Evolutionary conservation across 1,284 basidiomycete genomes (phyloP).

Genomic region (Ganoderma sinense): DNA sequence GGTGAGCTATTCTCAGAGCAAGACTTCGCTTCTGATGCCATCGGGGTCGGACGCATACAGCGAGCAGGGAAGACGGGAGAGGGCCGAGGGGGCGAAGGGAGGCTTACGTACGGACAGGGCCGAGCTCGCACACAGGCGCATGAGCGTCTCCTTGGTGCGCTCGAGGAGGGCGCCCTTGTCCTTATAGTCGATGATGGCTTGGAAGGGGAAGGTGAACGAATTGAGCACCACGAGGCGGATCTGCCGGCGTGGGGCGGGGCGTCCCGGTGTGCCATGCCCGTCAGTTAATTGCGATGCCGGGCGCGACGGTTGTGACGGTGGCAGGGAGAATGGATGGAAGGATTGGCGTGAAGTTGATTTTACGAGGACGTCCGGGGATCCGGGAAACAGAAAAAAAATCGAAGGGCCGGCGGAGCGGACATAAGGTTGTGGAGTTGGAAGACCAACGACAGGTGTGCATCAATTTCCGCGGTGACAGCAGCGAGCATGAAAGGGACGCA

Average conservation of each 20-base stretch:
- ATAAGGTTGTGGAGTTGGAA: background rate
- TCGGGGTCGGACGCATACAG: slow-evolving; percentile 22
- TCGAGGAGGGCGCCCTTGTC: slow-evolving; percentile 54
- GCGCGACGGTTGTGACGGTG: background rate
- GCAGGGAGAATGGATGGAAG: slow-evolving; percentile 5
- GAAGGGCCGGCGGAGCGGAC: background rate
- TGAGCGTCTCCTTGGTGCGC: slow-evolving; percentile 58
- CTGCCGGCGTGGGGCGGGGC: slow-evolving; percentile 41
- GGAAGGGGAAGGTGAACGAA: slow-evolving; percentile 73
- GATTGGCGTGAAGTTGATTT: slow-evolving; percentile 8
- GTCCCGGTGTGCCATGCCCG: background rate
- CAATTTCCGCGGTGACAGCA: slow-evolving; percentile 25
- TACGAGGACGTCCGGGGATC: background rate
- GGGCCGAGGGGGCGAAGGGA: slow-evolving; percentile 9
- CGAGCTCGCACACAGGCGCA: slow-evolving; percentile 54
- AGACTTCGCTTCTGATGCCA: slow-evolving; percentile 22
- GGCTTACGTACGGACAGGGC: slow-evolving; percentile 57
- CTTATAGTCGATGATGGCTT: slow-evolving; percentile 49
- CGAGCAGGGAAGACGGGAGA: background rate
- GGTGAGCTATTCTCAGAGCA: slow-evolving; percentile 21
- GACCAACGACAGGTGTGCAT: background rate
- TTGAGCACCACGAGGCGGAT: slow-evolving; percentile 67
- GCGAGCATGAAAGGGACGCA: background rate
- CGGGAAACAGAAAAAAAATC: background rate
- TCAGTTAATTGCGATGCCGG: background rate